These are phyloP conservation scores for Pythium myriotylum DNA, from an alignment of 352 stramenopile species.

Conservation along the genomic window DNA sequence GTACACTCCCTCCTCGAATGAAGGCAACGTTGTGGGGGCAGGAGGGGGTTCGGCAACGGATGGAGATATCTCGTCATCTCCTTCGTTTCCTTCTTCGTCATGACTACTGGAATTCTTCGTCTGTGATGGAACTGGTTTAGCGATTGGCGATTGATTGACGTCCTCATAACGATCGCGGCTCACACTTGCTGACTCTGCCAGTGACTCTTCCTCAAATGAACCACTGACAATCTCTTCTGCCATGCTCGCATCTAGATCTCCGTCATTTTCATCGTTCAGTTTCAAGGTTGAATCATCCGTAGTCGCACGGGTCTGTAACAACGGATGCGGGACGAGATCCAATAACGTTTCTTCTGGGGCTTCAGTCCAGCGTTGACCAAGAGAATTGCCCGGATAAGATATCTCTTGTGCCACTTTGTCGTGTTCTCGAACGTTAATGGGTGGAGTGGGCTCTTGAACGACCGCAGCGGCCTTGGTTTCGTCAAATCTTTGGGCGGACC, in stretches of 20 bases:
- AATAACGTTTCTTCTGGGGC: too few species aligned
- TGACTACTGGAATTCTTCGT: constrained; percentile 20
- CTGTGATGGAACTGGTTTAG: constrained; percentile 2
- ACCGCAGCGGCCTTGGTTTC: too few species aligned
- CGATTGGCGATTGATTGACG: not conserved
- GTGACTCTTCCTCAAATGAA: constrained; percentile 63
- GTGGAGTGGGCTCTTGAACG: too few species aligned
- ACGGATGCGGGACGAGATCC: too few species aligned
- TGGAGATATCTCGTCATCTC: constrained; percentile 28
- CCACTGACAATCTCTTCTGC: constrained; percentile 56
- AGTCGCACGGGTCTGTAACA: too few species aligned
- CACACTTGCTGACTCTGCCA: constrained; percentile 32
- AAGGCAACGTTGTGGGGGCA: constrained; percentile 12
- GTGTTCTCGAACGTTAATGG: too few species aligned
- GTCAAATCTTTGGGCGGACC: too few species aligned
- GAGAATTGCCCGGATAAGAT: too few species aligned
- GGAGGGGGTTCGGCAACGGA: constrained; percentile 23
- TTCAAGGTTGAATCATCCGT: not conserved
- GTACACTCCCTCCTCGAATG: constrained; percentile 15
- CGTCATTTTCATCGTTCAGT: constrained; percentile 30
- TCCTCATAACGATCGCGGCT: constrained; percentile 17
- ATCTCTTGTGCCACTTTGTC: too few species aligned
- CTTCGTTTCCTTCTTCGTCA: constrained; percentile 23
- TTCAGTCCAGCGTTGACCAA: too few species aligned
- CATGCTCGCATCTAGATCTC: constrained; percentile 51